phyloP scores from a whole-genome alignment of 495 filamentous ascomycete genomes.

The Aspergillus ostianus region DNA sequence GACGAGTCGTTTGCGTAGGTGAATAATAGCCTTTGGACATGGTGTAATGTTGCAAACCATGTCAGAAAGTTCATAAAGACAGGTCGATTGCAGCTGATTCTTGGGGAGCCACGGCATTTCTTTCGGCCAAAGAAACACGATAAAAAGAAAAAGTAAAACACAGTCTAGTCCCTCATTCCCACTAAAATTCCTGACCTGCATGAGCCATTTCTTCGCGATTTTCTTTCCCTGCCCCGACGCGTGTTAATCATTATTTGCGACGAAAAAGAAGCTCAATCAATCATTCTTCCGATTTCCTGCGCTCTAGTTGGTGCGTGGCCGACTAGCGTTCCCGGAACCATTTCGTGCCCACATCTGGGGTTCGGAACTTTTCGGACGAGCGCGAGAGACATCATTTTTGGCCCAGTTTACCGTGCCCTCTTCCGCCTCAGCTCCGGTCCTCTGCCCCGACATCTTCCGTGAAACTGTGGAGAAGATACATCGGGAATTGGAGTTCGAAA shows the following conservation, averaged over 20 bases:
- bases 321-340: constrained; percentile 31
- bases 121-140: not conserved
- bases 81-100: not conserved
- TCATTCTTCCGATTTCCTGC: constrained; percentile 9
- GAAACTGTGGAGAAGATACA: constrained; percentile 43
- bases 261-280: not conserved
- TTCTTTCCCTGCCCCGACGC: constrained; percentile 11
- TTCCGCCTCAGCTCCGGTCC: constrained; percentile 38
- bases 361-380: constrained; percentile 43
- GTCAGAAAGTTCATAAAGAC: constrained; percentile 9
- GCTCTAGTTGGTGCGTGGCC: constrained; percentile 23
- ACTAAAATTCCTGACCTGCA: constrained; percentile 6
- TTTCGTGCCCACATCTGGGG: constrained; percentile 40
- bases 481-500: constrained; percentile 27
- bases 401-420: constrained; percentile 30
- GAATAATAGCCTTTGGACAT: constrained; percentile 7
- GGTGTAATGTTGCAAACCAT: constrained; percentile 15
- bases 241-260: not conserved
- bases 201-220: constrained; percentile 17
- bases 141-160: not conserved
- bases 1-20: not conserved
- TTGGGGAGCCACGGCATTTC: not conserved
- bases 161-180: not conserved
- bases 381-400: constrained; percentile 27
- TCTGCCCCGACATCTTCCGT: constrained; percentile 45